phyloP scores from a whole-genome alignment of 306 rosid species.

The Acacia melanoxylon region DNA sequence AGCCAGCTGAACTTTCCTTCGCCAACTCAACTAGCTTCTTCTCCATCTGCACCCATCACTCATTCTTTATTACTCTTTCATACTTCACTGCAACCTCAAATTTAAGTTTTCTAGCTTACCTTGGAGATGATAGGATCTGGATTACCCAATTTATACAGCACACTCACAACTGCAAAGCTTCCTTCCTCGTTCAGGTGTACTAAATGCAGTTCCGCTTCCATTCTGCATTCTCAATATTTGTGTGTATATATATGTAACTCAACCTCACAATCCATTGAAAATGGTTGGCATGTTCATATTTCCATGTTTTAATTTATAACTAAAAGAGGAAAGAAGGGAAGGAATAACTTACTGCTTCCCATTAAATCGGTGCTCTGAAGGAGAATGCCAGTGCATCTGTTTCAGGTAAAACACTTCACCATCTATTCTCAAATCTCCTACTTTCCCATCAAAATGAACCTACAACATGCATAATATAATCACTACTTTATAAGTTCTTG shows the following conservation, averaged over 20 bases:
- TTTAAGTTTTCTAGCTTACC: slow-evolving; percentile 37
- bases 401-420: slow-evolving; percentile 58
- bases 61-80: not conserved
- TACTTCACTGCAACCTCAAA: not conserved
- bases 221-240: slow-evolving; percentile 35
- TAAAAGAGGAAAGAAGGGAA: slow-evolving; percentile 14
- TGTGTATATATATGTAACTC: not conserved
- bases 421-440: slow-evolving; percentile 50
- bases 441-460: slow-evolving; percentile 57
- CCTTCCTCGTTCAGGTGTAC: slow-evolving; percentile 57
- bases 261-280: not conserved
- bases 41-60: slow-evolving; percentile 45
- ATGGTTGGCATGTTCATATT: not conserved
- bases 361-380: slow-evolving; percentile 72
- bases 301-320: not conserved
- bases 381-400: slow-evolving; percentile 90
- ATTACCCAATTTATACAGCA: slow-evolving; percentile 54
- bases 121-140: slow-evolving; percentile 55
- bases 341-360: slow-evolving; percentile 53
- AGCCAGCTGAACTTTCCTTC: slow-evolving; percentile 24
- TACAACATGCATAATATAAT: slow-evolving; percentile 28
- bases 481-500: not conserved
- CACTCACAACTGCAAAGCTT: slow-evolving; percentile 54
- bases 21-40: slow-evolving; percentile 47
- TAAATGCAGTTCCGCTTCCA: slow-evolving; percentile 68